phyloP scores from a whole-genome alignment of 495 filamentous ascomycete genomes.

The Tuber calosporum region DNA sequence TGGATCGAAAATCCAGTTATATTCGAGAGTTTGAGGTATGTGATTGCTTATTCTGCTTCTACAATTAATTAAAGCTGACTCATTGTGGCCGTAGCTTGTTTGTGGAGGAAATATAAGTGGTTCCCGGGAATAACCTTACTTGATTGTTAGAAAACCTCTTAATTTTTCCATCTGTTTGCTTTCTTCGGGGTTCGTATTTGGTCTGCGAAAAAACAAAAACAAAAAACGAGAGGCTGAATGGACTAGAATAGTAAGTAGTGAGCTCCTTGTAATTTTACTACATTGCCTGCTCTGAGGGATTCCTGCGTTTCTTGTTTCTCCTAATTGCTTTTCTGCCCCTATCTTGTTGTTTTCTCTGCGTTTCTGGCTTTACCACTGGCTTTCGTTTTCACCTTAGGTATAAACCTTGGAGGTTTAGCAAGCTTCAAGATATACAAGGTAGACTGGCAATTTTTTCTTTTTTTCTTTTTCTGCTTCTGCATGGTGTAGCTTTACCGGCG shows the following conservation, averaged over 20 bases:
- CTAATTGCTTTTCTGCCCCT: background rate
- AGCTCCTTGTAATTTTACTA: background rate
- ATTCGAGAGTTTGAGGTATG: conserved; percentile 61
- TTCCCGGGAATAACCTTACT: background rate
- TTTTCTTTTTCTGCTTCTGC: background rate
- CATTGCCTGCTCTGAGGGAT: background rate
- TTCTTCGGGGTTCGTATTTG: background rate
- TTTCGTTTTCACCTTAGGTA: background rate
- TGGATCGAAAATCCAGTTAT: conserved; percentile 75
- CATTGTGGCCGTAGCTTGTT: background rate
- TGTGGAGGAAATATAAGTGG: conserved; percentile 2
- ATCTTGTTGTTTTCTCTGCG: background rate
- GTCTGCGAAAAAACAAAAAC: background rate
- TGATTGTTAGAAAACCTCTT: background rate
- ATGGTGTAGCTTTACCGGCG: background rate
- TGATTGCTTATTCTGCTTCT: conserved; percentile 7
- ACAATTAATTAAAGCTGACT: background rate
- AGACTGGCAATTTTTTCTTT: background rate
- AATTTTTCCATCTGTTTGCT: background rate
- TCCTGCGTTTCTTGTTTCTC: background rate
- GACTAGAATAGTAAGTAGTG: background rate
- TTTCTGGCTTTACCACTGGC: background rate
- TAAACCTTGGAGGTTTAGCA: background rate
- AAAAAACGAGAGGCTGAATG: background rate
- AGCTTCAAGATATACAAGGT: background rate